Evolutionary conservation across 2,329 filamentous ascomycete genomes (phyloP), one percentile per base, ranked within the genome.

Genomic region (Cytospora piceae): DNA sequence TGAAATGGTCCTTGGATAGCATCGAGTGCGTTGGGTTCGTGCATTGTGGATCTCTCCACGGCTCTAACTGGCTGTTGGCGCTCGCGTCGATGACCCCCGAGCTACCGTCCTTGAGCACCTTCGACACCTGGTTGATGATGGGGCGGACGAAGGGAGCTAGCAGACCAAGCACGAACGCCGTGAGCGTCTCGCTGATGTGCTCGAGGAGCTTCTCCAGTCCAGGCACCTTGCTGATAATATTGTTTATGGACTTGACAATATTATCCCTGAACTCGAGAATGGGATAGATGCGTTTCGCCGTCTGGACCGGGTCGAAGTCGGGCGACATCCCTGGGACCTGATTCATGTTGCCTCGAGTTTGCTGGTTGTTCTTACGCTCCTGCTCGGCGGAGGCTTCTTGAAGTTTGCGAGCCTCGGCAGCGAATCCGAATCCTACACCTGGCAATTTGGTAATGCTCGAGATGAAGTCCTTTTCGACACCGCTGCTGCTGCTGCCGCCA

Each of bases 241-340:
- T 86, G 73, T 88, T 93, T 76, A 99, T 93, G 51, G 89, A 86
- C 71, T 92, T 92, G 59, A 97, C 94, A 63, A 99, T 93, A 73
- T 90, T 95, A 81, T 99, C 95, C 67, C 94, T 87, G 82, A 98
- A 99, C 67, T 92, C 86, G 0, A 99, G 85, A 67, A 99, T 97
- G 0, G 95, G 95, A 73, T 98, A 98, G 70, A 99, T 97, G 78
- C 96, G 88, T 49, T 84, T 82, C 17, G 90, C 85, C 0, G 89
- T 90, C 76, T 92, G 89, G 71, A 91, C 85, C 0, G 91, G 90
- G 72, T 97, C 94, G 67, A 96, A 92, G 73, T 85, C 82, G 17
- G 87, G 82, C 72, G 87, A 90, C 83, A 94, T 92, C 7, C 91
- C 92, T 24, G 90, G 90, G 12, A 93, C 86, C 17, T 87, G 78